Percentiles rank a stretch among this genome's conserved stretches.
phyloP scores from a whole-genome alignment of 371 early-diverging fungal genomes.

The Nosema granulosis region DNA sequence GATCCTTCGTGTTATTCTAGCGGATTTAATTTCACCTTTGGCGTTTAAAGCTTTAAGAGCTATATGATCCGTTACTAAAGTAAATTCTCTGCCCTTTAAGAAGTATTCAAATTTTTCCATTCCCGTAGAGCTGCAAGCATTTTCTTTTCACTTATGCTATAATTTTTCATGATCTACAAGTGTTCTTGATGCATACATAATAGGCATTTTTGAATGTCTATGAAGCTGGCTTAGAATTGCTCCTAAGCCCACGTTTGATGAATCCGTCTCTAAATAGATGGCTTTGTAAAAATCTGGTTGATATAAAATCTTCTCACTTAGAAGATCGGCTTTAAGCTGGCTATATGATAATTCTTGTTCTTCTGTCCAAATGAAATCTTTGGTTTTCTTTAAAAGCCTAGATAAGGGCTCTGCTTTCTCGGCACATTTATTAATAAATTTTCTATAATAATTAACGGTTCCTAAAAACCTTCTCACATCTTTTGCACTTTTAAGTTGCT shows the following conservation, averaged over 20 bases:
- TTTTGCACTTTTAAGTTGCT: neutral
- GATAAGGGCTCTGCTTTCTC: neutral
- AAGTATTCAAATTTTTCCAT: conserved; percentile 48
- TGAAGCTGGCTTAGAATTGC: conserved; percentile 41
- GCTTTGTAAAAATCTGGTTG: conserved; percentile 45
- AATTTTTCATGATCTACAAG: conserved; percentile 41
- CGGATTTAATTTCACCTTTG: neutral
- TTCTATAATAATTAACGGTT: conserved; percentile 30
- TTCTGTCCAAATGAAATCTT: conserved; percentile 14
- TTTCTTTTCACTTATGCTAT: conserved; percentile 47
- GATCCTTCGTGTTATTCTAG: conserved; percentile 34
- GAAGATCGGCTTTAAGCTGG: neutral
- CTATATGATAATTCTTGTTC: conserved; percentile 2
- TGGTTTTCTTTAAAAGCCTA: conserved; percentile 2
- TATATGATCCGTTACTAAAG: conserved; percentile 55
- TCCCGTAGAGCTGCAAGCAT: conserved; percentile 34
- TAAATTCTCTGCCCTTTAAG: conserved; percentile 45
- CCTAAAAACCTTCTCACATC: conserved; percentile 25
- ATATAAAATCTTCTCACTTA: neutral
- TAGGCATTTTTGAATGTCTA: neutral
- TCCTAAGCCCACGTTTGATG: conserved; percentile 43
- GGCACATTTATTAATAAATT: conserved; percentile 18
- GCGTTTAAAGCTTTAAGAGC: conserved; percentile 42
- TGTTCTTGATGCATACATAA: conserved; percentile 16
- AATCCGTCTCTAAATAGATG: conserved; percentile 52